Evolutionary conservation across 768 basidiomycete genomes (phyloP), one percentile per base, ranked within the genome.

Genomic region (Hygrophorus russula): DNA sequence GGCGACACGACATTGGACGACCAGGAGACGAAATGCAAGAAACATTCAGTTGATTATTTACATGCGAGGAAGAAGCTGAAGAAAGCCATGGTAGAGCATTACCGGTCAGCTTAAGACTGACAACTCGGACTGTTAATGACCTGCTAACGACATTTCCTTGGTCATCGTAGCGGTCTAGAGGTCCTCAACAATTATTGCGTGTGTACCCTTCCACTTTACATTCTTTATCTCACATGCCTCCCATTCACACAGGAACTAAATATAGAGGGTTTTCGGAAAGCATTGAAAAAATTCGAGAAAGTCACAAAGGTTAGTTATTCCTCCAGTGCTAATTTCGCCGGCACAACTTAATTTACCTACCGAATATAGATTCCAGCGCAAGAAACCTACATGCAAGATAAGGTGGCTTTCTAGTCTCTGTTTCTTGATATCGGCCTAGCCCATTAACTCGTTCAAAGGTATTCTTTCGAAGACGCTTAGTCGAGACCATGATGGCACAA

Each of bases 101-200:
- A 98, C 60, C 74, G 78, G 82, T 82, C 51, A 30, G 62, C 53
- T 7, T 7, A 3, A 41, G 12, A n/a, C n/a, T 39, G 3, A 18
- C 28, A 20, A 14, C 20, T 36, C 17, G 30, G 4, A 39, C 14
- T 19, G 5, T 18, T 11, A 13, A 18, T 11, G 27, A 3, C 15
- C 45, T 9, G 3, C 9, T 39, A 14, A 36, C 3, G 2, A 17
- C 13, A 14, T 37, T 14, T 36, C 20, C 31, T 32, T 34, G 27
- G 20, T 41, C 36, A 33, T 18, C 18, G 11, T 53, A 85, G 89
- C 13, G 82, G 75, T 8, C 65, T 96, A 15, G 91, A 94, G 56
- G 64, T 82, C 41, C 67, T 99, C 48, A 86, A 90, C 52, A 89
- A 89, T 55, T 99, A 94, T 59, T 73, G 90, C 27, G 90, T 90